phyloP scores from a whole-genome alignment of 768 basidiomycete genomes.

The Mycena sanguinolenta region DNA sequence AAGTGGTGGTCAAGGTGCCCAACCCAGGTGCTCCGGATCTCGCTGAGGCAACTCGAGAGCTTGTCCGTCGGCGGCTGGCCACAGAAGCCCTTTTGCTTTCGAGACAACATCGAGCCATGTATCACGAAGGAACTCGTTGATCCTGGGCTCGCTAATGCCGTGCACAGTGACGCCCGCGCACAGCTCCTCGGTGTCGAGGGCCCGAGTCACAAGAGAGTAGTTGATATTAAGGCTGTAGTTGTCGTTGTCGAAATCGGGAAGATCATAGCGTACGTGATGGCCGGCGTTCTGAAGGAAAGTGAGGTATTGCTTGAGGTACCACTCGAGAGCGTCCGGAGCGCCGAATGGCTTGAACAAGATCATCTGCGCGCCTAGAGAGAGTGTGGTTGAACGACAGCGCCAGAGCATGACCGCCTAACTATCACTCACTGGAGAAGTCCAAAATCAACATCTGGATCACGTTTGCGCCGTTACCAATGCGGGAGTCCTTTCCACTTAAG shows the following conservation, averaged over 20 bases:
- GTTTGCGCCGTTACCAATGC: constrained; percentile 19
- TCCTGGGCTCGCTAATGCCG: constrained; percentile 28
- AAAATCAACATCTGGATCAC: constrained; percentile 27
- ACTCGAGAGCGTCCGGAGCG: constrained; percentile 25
- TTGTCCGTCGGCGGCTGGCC: constrained; percentile 13
- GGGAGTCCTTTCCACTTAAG: constrained; percentile 20
- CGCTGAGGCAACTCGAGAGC: constrained; percentile 32
- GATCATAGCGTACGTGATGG: constrained; percentile 41
- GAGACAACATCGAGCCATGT: constrained; percentile 9
- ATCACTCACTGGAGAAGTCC: constrained; percentile 21
- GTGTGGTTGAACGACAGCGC: neutral
- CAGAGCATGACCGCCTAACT: neutral
- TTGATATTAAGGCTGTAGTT: constrained; percentile 35
- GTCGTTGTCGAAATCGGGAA: constrained; percentile 41
- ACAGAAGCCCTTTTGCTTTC: constrained; percentile 25
- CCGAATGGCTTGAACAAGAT: constrained; percentile 5
- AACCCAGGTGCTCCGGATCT: constrained; percentile 35
- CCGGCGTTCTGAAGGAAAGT: constrained; percentile 38
- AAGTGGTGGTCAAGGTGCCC: constrained; percentile 36
- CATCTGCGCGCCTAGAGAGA: constrained; percentile 24
- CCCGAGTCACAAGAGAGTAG: constrained; percentile 37
- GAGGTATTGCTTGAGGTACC: constrained; percentile 38
- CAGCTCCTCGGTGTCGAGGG: constrained; percentile 18
- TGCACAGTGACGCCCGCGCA: constrained; percentile 27
- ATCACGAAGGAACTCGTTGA: constrained; percentile 33